Percentiles rank a stretch among this genome's conserved stretches.
Evolutionary conservation across 1,284 basidiomycete species (phyloP).

Genomic region (Ceratobasidium sp.): DNA sequence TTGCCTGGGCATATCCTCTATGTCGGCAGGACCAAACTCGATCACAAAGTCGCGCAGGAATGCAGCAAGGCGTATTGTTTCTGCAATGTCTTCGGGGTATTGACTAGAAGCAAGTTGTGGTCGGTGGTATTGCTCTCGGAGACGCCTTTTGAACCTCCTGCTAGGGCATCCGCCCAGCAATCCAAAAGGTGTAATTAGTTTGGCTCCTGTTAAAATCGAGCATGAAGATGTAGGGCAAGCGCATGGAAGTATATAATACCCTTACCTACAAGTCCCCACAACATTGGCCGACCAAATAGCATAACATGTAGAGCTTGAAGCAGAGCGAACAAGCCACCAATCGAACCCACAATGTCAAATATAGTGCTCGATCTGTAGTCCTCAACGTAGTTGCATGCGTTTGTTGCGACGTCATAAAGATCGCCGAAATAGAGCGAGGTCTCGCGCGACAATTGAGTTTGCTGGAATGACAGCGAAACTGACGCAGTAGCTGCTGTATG

Average conservation of each 20-base stretch:
- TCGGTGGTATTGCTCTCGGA: not conserved
- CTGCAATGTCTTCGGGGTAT: conserved; percentile 45
- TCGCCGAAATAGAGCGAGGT: not conserved
- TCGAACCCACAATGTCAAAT: conserved; percentile 12
- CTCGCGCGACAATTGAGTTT: not conserved
- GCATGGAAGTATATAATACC: not conserved
- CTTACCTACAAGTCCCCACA: conserved; percentile 17
- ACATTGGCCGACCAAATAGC: conserved; percentile 18
- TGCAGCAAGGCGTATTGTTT: conserved; percentile 50
- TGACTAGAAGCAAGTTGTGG: not conserved
- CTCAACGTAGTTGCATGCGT: conserved; percentile 6
- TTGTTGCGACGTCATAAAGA: not conserved
- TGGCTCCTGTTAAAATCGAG: conserved; percentile 20
- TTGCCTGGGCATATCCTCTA: not conserved
- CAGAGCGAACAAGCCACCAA: conserved; percentile 27
- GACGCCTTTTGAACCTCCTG: conserved; percentile 28
- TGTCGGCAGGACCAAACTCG: conserved; percentile 23
- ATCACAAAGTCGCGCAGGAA: conserved; percentile 43
- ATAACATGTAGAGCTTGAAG: conserved; percentile 9
- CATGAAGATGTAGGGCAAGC: not conserved
- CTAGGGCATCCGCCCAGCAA: conserved; percentile 41
- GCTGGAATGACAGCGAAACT: not conserved
- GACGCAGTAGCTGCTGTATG: not conserved
- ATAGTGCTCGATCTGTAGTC: conserved; percentile 29
- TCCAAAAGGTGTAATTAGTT: conserved; percentile 22